phyloP scores from a whole-genome alignment of 2,329 filamentous ascomycete genomes.

The Clarireedia monteithiana region DNA sequence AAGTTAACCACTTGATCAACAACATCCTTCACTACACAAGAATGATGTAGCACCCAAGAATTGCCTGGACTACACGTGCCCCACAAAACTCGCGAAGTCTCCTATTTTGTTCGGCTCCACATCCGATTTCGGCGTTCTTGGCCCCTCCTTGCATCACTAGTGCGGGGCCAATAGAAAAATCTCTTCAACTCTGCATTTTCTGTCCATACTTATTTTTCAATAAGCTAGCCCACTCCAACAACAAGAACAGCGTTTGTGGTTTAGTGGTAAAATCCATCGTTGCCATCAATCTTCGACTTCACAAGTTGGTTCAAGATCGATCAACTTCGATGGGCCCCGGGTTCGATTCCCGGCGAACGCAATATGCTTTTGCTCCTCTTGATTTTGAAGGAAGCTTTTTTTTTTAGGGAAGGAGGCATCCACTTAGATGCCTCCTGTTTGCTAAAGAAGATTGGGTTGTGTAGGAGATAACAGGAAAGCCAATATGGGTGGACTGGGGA shows the following conservation, averaged over 20 bases:
- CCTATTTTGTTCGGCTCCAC: neutral
- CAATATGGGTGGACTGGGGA: too few species aligned
- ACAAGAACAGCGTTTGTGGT: constrained; percentile 7
- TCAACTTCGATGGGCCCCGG: constrained; percentile 24
- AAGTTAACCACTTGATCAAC: neutral
- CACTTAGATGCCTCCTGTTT: neutral
- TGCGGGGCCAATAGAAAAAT: neutral
- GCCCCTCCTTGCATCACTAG: neutral
- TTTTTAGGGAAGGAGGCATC: neutral
- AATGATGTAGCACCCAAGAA: too few species aligned
- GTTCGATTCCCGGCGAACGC: constrained; percentile 28
- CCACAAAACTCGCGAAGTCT: neutral
- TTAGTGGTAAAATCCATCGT: constrained; percentile 11
- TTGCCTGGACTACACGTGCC: neutral
- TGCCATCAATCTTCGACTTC: constrained; percentile 4
- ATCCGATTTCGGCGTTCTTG: neutral
- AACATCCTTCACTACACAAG: too few species aligned
- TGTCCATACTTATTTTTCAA: neutral
- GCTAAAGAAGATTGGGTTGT: neutral
- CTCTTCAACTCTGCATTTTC: neutral
- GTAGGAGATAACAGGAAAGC: too few species aligned
- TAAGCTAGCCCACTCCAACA: constrained; percentile 4
- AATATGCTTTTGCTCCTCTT: constrained; percentile 2
- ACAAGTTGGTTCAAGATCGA: neutral
- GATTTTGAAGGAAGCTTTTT: neutral